Base-by-base conservation (phyloP, 164 flowering plant genomes). In the Tinospora cordifolia region DNA sequence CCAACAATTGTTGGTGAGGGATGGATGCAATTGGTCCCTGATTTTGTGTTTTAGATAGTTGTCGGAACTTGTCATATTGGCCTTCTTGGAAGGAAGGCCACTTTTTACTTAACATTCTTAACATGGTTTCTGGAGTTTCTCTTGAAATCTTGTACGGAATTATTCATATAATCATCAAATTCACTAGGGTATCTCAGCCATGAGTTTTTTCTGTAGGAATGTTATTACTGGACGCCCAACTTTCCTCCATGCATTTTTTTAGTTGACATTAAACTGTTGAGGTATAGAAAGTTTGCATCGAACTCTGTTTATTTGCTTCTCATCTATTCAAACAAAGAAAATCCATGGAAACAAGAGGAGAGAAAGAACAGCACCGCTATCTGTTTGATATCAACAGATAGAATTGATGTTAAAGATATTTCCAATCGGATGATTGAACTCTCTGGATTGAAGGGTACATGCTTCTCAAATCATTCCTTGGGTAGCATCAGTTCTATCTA, bases 81-180 rank as follows among this genome's bases (percentile, higher is more conserved):
- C 60, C 60, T 54, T 54, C 60, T 54, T 54, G 60, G 60, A 54
- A 19, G 60, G 60, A 54, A 54, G 60, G n/a, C 60, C 60, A n/a
- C n/a, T 4, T 54, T n/a, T 54, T 5, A 54, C 24, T n/a, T 19
- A 54, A 19, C 6, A 54, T 5, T n/a, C 24, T n/a, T 19, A 54
- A 19, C 6, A 54, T 54, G 60, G 19, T 54, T 54, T 19, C 24
- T 54, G 60, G 21, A 54, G 60, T 54, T 14, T 44, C 47, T 54
- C 24, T 54, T 51, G 59, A 51, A 51, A 51, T n/a, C 59, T 51
- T 54, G 60, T 54, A 54, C 21, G 21, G 9, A 21, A 51, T 15
- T n/a, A 22, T 2, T 22, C 59, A 14, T n/a, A 54, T 54, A 19
- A 19, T 54, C 24, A 19, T 54, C 24, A 21, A 30, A 54, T 54